Base-by-base conservation (phyloP, 441 rosid species). In the Cnidoscolus chayamansa region DNA sequence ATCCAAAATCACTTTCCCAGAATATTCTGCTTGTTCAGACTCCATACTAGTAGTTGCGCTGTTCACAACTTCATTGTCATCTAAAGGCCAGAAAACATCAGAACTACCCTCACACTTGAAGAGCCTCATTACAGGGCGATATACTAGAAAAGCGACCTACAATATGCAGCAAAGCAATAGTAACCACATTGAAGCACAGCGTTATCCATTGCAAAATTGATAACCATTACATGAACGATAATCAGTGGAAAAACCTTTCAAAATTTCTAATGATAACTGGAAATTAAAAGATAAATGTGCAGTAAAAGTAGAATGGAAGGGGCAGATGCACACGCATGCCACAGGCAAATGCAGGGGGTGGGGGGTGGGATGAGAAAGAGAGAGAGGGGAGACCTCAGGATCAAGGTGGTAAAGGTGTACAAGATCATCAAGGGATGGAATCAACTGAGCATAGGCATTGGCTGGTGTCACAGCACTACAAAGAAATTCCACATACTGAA, bases 61-160 rank as follows among this genome's bases (percentile, higher is more conserved):
- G 82, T 78, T 80, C 70, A 75, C 66, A 73, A 80, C 72, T 74
- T 84, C 90, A 75, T 81, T 82, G 74, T 78, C 76, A 75, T 92
- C 91, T 82, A 91, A 83, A 74, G 99, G 99, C 99, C 99, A 96
- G 81, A 78, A 89, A 73, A 85, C 86, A 83, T 86, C 92, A 80
- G 88, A 84, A 76, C 83, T 84, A 16, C 85, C 86, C 72, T 79
- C 88, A 81, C 90, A 85, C 86, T 91, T 94, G 82, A 94, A 96
- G 62, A 92, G 94, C 86, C 99, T 89, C 99, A 96, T 90, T 63
- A 90, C 92, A 48, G 98, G 98, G 58, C 98, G 98, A 78, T 89
- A 96, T 74, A 96, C 89, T 84, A 96, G 81, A 88, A 94, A 96
- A 40, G 98, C 98, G 72, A 92, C 98, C 98, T 96, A 82, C 70